A percentile compares a stretch with the other conserved stretches of the same genome.
phyloP scores from a whole-genome alignment of 129 eudicot genomes.

The Escallonia rubra region DNA sequence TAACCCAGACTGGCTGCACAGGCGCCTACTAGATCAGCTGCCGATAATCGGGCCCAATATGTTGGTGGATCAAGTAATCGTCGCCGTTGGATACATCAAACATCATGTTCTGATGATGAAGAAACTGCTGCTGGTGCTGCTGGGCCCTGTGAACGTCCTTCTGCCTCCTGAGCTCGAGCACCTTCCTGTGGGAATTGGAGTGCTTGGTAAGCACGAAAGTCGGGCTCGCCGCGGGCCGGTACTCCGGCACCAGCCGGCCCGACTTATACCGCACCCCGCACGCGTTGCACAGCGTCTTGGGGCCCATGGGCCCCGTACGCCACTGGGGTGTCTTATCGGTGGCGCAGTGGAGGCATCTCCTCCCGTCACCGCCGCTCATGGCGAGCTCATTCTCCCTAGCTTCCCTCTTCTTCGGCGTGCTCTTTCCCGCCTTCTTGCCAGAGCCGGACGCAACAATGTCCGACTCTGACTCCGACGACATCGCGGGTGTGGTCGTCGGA shows the following conservation, averaged over 20 bases:
- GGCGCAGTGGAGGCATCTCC: constrained; percentile 83
- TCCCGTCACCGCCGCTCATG: constrained; percentile 31
- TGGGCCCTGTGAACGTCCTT: constrained; percentile 49
- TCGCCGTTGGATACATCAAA: constrained; percentile 56
- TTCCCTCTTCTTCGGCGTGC: constrained; percentile 38
- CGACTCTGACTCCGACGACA: constrained; percentile 44
- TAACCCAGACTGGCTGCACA: neutral
- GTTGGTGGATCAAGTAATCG: constrained; percentile 83
- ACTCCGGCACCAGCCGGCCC: constrained; percentile 88
- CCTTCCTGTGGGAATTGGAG: constrained; percentile 87
- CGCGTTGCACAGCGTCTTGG: constrained; percentile 89
- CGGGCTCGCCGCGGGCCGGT: constrained; percentile 92
- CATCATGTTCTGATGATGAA: constrained; percentile 53
- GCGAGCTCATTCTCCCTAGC: constrained; percentile 2
- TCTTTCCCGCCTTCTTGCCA: constrained; percentile 25
- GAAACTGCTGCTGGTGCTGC: constrained; percentile 41
- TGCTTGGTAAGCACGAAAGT: constrained; percentile 72
- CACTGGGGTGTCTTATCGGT: constrained; percentile 96
- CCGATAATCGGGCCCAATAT: constrained; percentile 61
- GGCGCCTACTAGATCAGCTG: constrained; percentile 36
- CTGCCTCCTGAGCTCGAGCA: constrained; percentile 78
- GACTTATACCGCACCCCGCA: constrained; percentile 93
- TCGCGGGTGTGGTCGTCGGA: neutral
- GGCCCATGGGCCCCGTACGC: constrained; percentile 95
- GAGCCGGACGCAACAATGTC: constrained; percentile 25